Evolutionary conservation across 805 yeast genomes (phyloP).

Genomic region (Ascoidea tarda): DNA sequence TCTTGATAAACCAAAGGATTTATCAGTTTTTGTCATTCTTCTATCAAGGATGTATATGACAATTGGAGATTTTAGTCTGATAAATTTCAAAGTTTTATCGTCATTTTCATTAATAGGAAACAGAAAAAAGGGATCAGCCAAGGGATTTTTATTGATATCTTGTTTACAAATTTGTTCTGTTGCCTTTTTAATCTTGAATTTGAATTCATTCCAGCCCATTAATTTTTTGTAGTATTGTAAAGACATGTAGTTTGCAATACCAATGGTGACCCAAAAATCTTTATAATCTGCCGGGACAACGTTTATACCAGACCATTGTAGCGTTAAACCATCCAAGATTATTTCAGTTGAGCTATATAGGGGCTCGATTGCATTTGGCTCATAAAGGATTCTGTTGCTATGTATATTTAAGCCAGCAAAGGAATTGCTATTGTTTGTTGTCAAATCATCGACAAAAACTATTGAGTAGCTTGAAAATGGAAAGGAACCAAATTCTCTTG

Average conservation of each 20-base stretch:
- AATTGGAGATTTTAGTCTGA: slow-evolving; percentile 72
- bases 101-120: slow-evolving; percentile 39
- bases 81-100: slow-evolving; percentile 49
- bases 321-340: slow-evolving; percentile 57
- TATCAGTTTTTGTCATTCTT: slow-evolving; percentile 92
- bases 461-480: slow-evolving; percentile 78
- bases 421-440: slow-evolving; percentile 34
- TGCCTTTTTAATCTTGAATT: slow-evolving; percentile 50
- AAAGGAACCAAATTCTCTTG: slow-evolving; percentile 83
- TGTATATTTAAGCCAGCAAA: slow-evolving; percentile 65
- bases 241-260: slow-evolving; percentile 76
- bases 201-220: slow-evolving; percentile 76
- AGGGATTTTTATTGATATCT: slow-evolving; percentile 70
- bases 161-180: slow-evolving; percentile 55
- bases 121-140: slow-evolving; percentile 55
- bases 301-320: slow-evolving; percentile 90
- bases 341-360: slow-evolving; percentile 54
- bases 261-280: slow-evolving; percentile 84
- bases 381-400: slow-evolving; percentile 50
- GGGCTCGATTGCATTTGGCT: slow-evolving; percentile 67
- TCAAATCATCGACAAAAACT: slow-evolving; percentile 47
- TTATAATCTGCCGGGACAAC: slow-evolving; percentile 68
- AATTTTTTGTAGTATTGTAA: slow-evolving; percentile 50
- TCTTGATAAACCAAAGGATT: slow-evolving; percentile 82
- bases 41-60: slow-evolving; percentile 75